These are phyloP conservation scores for Zoysia japonica DNA, from an alignment of 176 grass and related monocot species.

Conservation along the genomic window DNA sequence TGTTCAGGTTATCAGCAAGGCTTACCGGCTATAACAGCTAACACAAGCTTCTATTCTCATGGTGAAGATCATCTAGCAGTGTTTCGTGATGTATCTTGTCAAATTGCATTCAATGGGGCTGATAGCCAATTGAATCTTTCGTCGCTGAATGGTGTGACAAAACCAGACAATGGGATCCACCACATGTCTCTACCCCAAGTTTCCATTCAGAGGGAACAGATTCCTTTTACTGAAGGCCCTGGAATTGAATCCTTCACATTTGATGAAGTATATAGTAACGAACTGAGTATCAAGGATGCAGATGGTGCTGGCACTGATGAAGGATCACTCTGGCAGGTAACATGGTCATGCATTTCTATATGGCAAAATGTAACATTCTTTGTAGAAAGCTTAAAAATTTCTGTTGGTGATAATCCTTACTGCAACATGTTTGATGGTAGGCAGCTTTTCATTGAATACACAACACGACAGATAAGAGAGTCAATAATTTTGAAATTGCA, in stretches of 20 bases:
- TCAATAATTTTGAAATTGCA: too few species aligned
- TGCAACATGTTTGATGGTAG: not conserved
- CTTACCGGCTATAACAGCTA: conserved; percentile 42
- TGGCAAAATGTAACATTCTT: not conserved
- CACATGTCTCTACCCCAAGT: conserved; percentile 44
- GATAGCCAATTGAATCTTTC: conserved; percentile 57
- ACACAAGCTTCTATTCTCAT: conserved; percentile 49
- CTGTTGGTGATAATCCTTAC: not conserved
- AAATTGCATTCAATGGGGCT: conserved; percentile 51
- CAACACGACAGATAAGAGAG: conserved; percentile 1
- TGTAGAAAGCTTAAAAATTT: not conserved
- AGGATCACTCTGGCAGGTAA: conserved; percentile 70
- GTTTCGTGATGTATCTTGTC: conserved; percentile 42
- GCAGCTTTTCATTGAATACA: not conserved
- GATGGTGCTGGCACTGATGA: conserved; percentile 38
- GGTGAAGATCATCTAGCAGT: conserved; percentile 53
- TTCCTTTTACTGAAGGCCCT: conserved; percentile 44
- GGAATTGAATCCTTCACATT: conserved; percentile 62
- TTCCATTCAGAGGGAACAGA: conserved; percentile 40
- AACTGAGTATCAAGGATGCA: conserved; percentile 49
- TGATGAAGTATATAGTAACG: conserved; percentile 62
- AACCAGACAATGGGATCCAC: conserved; percentile 38
- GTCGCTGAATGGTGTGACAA: conserved; percentile 53
- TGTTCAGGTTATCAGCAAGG: conserved; percentile 58
- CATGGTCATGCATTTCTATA: not conserved